Evolutionary conservation across 208 protist species (phyloP).

Genomic region (Leptomonas pyrrhocoris): DNA sequence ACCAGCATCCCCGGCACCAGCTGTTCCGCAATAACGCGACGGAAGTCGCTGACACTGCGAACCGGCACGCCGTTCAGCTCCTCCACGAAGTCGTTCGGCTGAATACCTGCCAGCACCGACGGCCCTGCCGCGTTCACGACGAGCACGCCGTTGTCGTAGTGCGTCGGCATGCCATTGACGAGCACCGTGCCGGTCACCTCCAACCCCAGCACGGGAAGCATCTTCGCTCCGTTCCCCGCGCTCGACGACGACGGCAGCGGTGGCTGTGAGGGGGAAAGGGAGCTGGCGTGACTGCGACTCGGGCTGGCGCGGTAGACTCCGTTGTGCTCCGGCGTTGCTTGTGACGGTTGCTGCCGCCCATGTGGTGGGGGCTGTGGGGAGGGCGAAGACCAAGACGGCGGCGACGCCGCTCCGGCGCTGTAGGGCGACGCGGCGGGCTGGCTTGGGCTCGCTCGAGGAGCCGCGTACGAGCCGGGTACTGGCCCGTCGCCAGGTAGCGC

Average conservation of each 20-base stretch:
- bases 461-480: background rate
- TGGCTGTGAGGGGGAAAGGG: conserved; percentile 7
- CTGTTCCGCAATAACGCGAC: conserved; percentile 44
- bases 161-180: conserved; percentile 57
- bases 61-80: conserved; percentile 49
- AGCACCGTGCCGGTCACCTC: conserved; percentile 64
- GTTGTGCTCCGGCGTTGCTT: background rate
- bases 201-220: conserved; percentile 51
- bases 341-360: background rate
- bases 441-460: background rate
- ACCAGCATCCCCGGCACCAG: conserved; percentile 35
- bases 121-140: conserved; percentile 67
- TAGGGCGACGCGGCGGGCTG: background rate
- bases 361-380: too few relatives aligned
- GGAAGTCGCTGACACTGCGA: conserved; percentile 44
- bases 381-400: too few relatives aligned
- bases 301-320: background rate
- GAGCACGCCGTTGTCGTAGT: conserved; percentile 63
- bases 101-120: conserved; percentile 56
- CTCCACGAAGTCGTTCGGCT: conserved; percentile 62
- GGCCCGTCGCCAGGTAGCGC: too few relatives aligned
- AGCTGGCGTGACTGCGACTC: conserved; percentile 1
- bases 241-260: background rate
- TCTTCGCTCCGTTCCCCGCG: conserved; percentile 1
- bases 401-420: background rate